Evolutionary conservation across 257 asterid genomes (phyloP).

Genomic region (Mitragyna speciosa): DNA sequence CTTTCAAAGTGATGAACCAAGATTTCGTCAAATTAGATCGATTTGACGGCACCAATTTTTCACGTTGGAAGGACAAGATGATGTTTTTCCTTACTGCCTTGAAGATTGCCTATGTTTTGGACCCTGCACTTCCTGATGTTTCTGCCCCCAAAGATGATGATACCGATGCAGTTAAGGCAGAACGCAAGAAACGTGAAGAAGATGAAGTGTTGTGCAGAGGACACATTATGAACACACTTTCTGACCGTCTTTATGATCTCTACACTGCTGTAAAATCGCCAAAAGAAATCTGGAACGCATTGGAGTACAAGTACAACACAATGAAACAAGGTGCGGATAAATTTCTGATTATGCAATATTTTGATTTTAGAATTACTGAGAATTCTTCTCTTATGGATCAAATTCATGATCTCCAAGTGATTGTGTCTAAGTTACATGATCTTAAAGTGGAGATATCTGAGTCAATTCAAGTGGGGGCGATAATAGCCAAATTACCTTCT

Average conservation of each 20-base stretch:
- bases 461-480: background rate
- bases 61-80: too few relatives aligned
- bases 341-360: background rate
- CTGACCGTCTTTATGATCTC: background rate
- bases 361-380: too few relatives aligned
- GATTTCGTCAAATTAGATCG: too few relatives aligned
- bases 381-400: background rate
- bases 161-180: background rate
- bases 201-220: constrained; percentile 1
- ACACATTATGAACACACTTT: background rate
- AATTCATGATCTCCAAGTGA: background rate
- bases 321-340: background rate
- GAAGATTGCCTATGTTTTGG: background rate
- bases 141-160: background rate
- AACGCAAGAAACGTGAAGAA: background rate
- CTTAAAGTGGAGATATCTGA: background rate
- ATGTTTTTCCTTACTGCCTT: background rate
- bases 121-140: background rate
- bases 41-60: too few relatives aligned
- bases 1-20: too few relatives aligned
- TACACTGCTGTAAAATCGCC: background rate
- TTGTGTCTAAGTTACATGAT: background rate
- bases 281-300: too few relatives aligned
- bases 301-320: background rate
- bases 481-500: background rate